Evolutionary conservation across 1,284 basidiomycete genomes (phyloP).

Genomic region (Jaminaea rosea): DNA sequence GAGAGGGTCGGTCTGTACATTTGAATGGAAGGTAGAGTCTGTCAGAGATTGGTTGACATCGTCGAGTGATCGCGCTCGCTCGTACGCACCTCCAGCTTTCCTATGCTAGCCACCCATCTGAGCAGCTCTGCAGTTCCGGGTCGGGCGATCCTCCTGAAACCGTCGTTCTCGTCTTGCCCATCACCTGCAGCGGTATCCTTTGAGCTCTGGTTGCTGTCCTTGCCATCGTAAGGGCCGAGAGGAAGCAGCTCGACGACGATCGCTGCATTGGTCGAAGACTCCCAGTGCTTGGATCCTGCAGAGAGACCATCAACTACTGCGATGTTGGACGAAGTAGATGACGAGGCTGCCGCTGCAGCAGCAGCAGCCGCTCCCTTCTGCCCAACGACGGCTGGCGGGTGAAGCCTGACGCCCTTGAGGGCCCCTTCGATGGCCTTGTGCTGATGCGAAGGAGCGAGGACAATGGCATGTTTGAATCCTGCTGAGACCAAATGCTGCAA

Average conservation of each 20-base stretch:
- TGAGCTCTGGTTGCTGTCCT: conserved; percentile 4
- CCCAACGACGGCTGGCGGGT: conserved; percentile 19
- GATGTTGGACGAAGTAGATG: conserved; percentile 22
- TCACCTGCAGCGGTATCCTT: conserved; percentile 5
- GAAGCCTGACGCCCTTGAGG: conserved; percentile 30
- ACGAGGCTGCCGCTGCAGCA: conserved; percentile 16
- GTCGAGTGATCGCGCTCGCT: background rate
- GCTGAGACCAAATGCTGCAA: conserved; percentile 39
- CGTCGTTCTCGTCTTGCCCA: background rate
- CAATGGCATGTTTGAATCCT: conserved; percentile 31
- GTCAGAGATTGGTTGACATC: no score
- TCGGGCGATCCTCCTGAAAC: background rate
- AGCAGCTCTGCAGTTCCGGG: conserved; percentile 42
- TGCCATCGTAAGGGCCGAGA: conserved; percentile 27
- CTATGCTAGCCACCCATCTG: conserved; percentile 41
- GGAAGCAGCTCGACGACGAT: conserved; percentile 31
- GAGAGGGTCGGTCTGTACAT: conserved; percentile 27
- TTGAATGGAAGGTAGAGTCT: no score
- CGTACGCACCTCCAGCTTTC: conserved; percentile 26
- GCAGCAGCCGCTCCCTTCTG: conserved; percentile 15
- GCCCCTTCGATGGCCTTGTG: conserved; percentile 29
- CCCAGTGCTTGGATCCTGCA: background rate
- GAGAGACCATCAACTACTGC: conserved; percentile 24
- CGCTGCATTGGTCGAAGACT: background rate
- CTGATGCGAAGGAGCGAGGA: conserved; percentile 39